Base-by-base conservation (phyloP, 176 grass and related monocot species). In the Triticum dicoccoides region DNA sequence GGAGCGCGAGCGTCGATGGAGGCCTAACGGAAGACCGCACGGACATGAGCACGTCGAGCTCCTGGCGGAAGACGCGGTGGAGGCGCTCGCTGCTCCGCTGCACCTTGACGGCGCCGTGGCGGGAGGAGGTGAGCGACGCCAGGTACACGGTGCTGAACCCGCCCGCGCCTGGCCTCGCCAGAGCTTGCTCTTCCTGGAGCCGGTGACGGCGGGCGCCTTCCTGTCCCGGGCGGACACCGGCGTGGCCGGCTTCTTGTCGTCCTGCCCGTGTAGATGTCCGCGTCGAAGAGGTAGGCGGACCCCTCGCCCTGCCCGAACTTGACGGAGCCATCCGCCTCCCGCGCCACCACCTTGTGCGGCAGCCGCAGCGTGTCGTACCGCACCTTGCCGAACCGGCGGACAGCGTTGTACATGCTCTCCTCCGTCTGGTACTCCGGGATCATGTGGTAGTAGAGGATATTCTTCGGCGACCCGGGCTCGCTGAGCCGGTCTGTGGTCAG, bases 391-490 rank as follows among this genome's bases (percentile, higher is more conserved):
- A 98, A 98, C 2, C 95, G 63, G 13, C 95, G 61, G 34, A 98
- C 95, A 32, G 93, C 93, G 90, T 98, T 98, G 95, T 98, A 98
- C 93, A 98, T 98, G 27, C 27, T 27, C 27, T 27, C 27, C 27
- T 27, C 27, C 27, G 27, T 27, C 27, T 27, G 27, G 27, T 98
- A 98, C 91, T 95, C 95, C 0, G 95, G 95, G 79, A 98, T 89
- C 87, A 98, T 90, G 86, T 98, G 95, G 95, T 92, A 98, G 89
- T 98, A 98, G 23, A 98, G 82, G 56, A 98, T 98, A 83, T 93
- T 92, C 91, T 98, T 93, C 25, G 95, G 95, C 15, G 95, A 94
- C 1, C 95, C 95, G 0, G 95, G 91, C 86, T 98, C 95, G 78
- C 95, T 98, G 58, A 98, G 88, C 89, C 93, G 89, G 84, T 95